Base-by-base conservation (phyloP, 2,329 filamentous ascomycete genomes). In the Sarocladiaceae sp. region DNA sequence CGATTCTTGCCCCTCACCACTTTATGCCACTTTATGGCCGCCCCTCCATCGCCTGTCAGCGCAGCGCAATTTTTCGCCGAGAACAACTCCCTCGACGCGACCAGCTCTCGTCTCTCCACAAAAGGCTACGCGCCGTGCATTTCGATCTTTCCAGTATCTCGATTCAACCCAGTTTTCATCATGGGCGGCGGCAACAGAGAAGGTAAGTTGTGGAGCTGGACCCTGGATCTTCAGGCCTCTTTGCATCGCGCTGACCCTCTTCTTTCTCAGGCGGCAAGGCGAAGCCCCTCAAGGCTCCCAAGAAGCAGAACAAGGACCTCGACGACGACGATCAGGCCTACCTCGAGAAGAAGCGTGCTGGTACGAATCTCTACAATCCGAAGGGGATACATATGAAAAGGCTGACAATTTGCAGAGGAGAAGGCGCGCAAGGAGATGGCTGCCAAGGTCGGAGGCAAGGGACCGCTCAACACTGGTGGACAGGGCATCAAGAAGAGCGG, bases 401-500 rank as follows among this genome's bases (percentile, higher is more conserved):
- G 33, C 54, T 57, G 35, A 59, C 50, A 51, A 12, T 29, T 2
- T 24, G 53, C 56, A 85, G 88, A 90, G 56, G 85, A 88, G 61
- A 88, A 90, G 74, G 86, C 85, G 35, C 84, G 82, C 67, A 91
- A 94, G 71, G 88, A 89, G 9, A 63, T 94, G 68, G 81, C 83
- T n/a, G 75, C 82, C 49, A 86, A 88, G 71, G 83, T 86, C 35
- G 83, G 85, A 58, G 86, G 86, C 66, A 95, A 94, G 72, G 91
- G 91, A 3, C 90, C 91, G 29, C 64, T 96, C 62, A 90, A 89
- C 70, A 84, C 81, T 24, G 89, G 88, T 26, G 67, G 75, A 40
- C 88, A 94, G 69, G 89, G 88, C 50, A 95, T 97, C 74, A 96
- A 96, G 83, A 96, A 95, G 80, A 93, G 86, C 50, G 90, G 89